Evolutionary conservation across 1,284 basidiomycete genomes (phyloP).

Genomic region (Heterobasidion irregulare): DNA sequence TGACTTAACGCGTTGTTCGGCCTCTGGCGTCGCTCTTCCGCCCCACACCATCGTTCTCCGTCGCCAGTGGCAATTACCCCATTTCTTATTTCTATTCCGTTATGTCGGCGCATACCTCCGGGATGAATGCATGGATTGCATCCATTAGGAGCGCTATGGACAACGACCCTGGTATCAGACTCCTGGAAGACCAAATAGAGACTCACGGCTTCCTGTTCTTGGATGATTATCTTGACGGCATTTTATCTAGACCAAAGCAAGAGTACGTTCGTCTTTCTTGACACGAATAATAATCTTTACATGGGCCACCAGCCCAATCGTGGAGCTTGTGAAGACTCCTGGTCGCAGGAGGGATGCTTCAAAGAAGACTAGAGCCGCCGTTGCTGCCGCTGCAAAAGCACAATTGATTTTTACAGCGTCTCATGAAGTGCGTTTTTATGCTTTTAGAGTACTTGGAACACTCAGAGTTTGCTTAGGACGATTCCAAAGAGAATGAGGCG

Average conservation of each 20-base stretch:
- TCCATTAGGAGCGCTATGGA: conserved; percentile 59
- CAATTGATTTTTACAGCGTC: conserved; percentile 30
- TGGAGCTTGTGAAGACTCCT: conserved; percentile 79
- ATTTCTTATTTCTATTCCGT: not conserved
- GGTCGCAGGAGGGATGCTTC: conserved; percentile 53
- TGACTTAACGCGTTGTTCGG: conserved; percentile 6
- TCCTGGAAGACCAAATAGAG: conserved; percentile 65
- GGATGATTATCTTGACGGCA: conserved; percentile 68
- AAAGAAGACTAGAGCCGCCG: conserved; percentile 38
- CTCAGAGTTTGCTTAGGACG: conserved; percentile 14
- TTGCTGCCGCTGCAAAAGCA: conserved; percentile 35
- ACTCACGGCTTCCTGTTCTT: conserved; percentile 69
- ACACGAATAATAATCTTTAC: not conserved
- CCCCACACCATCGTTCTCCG: not conserved
- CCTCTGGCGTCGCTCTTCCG: not conserved
- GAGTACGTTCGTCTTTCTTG: conserved; percentile 34
- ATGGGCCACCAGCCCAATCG: conserved; percentile 41
- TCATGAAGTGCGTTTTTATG: conserved; percentile 34
- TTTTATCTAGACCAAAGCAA: conserved; percentile 53
- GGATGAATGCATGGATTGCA: conserved; percentile 48
- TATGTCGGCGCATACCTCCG: not conserved
- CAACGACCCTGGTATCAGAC: conserved; percentile 59
- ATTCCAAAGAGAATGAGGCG: conserved; percentile 30
- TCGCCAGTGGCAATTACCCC: not conserved
- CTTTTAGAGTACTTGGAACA: not conserved